Conservation (phyloP, 805 yeast genomes). For the Wickerhamomyces bovis region DNA sequence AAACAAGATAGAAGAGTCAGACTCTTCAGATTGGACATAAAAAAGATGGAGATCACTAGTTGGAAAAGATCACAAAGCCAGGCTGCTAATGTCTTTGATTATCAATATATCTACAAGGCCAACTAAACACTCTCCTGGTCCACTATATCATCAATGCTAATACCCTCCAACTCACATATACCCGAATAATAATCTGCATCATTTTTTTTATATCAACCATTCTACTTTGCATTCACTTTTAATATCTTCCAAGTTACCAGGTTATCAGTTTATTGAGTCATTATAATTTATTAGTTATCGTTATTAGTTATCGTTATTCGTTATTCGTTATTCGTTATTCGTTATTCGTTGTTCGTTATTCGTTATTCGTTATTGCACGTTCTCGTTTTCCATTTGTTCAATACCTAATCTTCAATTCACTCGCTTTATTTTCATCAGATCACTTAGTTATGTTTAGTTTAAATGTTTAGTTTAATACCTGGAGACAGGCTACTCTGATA, state of each 20-base stretch:
- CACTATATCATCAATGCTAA: too few species aligned
- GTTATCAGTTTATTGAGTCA: not conserved
- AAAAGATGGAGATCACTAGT: slow-evolving; percentile 36
- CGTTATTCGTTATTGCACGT: not conserved
- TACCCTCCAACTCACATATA: too few species aligned
- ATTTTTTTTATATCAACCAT: not conserved
- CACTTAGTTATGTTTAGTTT: not conserved
- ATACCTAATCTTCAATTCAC: not conserved
- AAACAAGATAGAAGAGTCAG: slow-evolving; percentile 44
- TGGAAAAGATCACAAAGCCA: slow-evolving; percentile 52
- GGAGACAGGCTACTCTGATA: not conserved
- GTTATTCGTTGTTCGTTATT: not conserved
- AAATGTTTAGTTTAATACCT: not conserved
- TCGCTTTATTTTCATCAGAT: not conserved
- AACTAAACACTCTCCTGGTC: too few species aligned
- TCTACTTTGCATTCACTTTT: not conserved
- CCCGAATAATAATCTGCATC: not conserved
- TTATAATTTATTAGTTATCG: not conserved
- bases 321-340: not conserved
- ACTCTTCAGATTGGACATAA: slow-evolving; percentile 43
- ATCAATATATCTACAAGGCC: slow-evolving; percentile 29
- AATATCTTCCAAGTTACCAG: not conserved
- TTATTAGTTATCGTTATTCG: not conserved
- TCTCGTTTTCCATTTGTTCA: not conserved
- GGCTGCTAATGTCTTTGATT: slow-evolving; percentile 39